Base-by-base conservation (phyloP, 2,329 filamentous ascomycete genomes). In the Clonostachys rosea region DNA sequence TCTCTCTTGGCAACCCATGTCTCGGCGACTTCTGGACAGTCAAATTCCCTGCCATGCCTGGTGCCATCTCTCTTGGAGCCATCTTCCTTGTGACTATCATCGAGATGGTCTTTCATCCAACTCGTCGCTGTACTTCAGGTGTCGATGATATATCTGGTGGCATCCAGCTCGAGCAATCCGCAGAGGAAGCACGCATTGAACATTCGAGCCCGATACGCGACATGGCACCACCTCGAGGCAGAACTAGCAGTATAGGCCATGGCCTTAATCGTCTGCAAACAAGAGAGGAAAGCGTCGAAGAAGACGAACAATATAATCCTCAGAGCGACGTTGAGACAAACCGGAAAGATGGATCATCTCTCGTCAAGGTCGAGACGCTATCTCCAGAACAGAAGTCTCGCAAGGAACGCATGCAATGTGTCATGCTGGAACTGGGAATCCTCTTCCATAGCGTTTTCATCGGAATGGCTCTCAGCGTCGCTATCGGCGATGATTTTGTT, bases 401-500 rank as follows among this genome's bases (percentile, higher is more conserved):
- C 57, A 79, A 84, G 48, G 78, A 86, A 55, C 78, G 90, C 54
- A 71, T 91, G 11, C 87, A 91, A 64, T 91, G 87, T 54, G 74
- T 91, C 49, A 75, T 91, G 47, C 77, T 91, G 14, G 88, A 92
- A 68, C 84, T 87, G 30, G 88, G 88, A 30, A 91, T 91, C 54
- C 56, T 67, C 41, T 67, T 67, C 47, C 65, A 67, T 56, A 87
- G 83, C 59, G 74, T 91, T 50, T 92, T 92, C 59, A 91, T 92
- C 54, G 88, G 88, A 50, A 91, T 91, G 86, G 86, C 88, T 5
- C 75, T 92, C 40, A 89, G 85, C 34, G 87, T 92, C 8, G 84
- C 87, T 4, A 86, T 86, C 1, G 87, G 87, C 1, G 83, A 84
- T 9, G 80, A 85, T 5, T 92, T 92, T 57, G 75, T 89, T 46